Base-by-base conservation (phyloP, 73 alveolate genomes). In the Paramecium sonneborni region DNA sequence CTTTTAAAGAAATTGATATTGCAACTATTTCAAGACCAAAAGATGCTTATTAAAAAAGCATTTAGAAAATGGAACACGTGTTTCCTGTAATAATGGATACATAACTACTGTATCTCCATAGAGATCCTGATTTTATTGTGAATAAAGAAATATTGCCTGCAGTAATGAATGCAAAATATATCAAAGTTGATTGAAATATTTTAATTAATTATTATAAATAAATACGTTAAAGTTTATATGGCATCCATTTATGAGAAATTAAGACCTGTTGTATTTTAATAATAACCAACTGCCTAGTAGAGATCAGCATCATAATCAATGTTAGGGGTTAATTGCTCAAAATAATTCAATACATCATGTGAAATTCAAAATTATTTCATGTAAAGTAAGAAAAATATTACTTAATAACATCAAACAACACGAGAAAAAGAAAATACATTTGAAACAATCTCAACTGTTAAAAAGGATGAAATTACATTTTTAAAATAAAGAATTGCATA, bases 61-160 rank as follows among this genome's bases (percentile, higher is more conserved):
- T 62, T 11, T 62, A 62, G 14, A 26, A 62, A 62, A 62, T 62
- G 84, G 48, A 62, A 62, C 26, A 30, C 12, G 84, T 62, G 20
- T 62, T 62, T 32, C 84, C 84, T 9, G 46, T 62, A 3, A 32
- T 62, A 11, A 30, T 62, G 39, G 44, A 62, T 62, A 30, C 26
- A 12, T 30, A 32, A 62, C 48, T 62, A 3, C 0, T 26, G 11
- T 62, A 30, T 24, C 11, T 62, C 2, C 26, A 62, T 12, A 7
- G 84, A 26, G 46, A 62, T 28, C 84, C 84, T 62, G 84, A 62
- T 32, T 62, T 12, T 62, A 62, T 62, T 23, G 84, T 62, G 10
- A 62, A 26, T 26, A 62, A 62, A 32, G 84, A 62, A 62, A 15
- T 62, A 30, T 12, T 62, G 43, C 46, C 84, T 62, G 43, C 48